Conservation (phyloP, 768 basidiomycete species). For the Plicaturopsis crispa region DNA sequence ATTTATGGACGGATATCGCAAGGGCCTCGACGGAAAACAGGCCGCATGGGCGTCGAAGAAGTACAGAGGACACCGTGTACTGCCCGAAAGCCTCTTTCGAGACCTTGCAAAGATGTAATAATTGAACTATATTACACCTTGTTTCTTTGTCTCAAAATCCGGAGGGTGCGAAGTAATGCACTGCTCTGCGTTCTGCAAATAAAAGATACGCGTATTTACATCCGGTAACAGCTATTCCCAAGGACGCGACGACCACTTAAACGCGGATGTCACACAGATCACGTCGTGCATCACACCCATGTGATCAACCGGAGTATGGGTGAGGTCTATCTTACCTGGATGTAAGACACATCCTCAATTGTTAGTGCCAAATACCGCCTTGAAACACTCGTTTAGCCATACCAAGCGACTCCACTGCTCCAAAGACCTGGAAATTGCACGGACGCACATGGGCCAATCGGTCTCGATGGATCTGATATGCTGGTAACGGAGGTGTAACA, state of each 20-base stretch:
- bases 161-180: neutral
- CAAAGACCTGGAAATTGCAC: too few relatives aligned
- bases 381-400: too few relatives aligned
- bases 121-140: neutral
- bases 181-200: neutral
- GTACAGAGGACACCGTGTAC: conserved; percentile 16
- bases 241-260: neutral
- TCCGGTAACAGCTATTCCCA: neutral
- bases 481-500: too few relatives aligned
- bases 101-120: conserved; percentile 4
- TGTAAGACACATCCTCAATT: too few relatives aligned
- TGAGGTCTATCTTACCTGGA: neutral
- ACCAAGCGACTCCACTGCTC: too few relatives aligned
- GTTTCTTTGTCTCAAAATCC: neutral
- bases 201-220: too few relatives aligned
- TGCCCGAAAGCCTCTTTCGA: conserved; percentile 9
- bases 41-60: conserved; percentile 16
- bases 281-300: neutral
- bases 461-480: too few relatives aligned
- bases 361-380: too few relatives aligned
- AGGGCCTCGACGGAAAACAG: conserved; percentile 13
- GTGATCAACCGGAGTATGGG: neutral
- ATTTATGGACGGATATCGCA: conserved; percentile 18
- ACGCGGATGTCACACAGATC: neutral
- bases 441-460: too few relatives aligned